phyloP scores from a whole-genome alignment of 176 grass and related monocot species.

The Chloris gayana region DNA sequence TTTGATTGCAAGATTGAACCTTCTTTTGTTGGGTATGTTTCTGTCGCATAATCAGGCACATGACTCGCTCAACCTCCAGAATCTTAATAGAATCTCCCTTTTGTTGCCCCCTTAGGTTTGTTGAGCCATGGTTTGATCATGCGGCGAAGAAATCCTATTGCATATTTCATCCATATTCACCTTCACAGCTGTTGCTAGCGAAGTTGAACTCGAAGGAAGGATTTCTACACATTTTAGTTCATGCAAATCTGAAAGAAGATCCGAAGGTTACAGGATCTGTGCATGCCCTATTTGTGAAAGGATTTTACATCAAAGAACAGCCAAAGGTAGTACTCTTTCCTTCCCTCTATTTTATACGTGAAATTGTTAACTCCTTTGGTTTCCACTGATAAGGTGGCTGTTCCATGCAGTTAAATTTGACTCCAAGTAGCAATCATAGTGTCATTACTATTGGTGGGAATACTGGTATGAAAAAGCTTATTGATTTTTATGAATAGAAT shows the following conservation, averaged over 20 bases:
- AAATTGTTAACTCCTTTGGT: background rate
- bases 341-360: background rate
- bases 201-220: conserved; percentile 54
- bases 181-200: conserved; percentile 55
- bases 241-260: conserved; percentile 67
- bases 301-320: conserved; percentile 62
- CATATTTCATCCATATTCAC: conserved; percentile 77
- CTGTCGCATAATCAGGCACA: background rate
- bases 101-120: conserved; percentile 54
- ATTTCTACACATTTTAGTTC: conserved; percentile 59
- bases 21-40: conserved; percentile 83
- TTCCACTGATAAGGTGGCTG: conserved; percentile 19
- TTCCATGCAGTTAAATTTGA: conserved; percentile 73
- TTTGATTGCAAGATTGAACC: conserved; percentile 84
- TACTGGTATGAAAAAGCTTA: conserved; percentile 55
- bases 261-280: conserved; percentile 69
- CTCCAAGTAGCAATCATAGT: conserved; percentile 59
- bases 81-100: conserved; percentile 12
- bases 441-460: conserved; percentile 65
- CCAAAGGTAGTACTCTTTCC: conserved; percentile 46
- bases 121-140: conserved; percentile 71
- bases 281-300: conserved; percentile 65
- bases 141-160: conserved; percentile 65
- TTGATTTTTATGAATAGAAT: conserved; percentile 19
- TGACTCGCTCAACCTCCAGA: conserved; percentile 9